phyloP scores from a whole-genome alignment of 1,284 basidiomycete genomes.

The Pseudozyma tsukubaensis region DNA sequence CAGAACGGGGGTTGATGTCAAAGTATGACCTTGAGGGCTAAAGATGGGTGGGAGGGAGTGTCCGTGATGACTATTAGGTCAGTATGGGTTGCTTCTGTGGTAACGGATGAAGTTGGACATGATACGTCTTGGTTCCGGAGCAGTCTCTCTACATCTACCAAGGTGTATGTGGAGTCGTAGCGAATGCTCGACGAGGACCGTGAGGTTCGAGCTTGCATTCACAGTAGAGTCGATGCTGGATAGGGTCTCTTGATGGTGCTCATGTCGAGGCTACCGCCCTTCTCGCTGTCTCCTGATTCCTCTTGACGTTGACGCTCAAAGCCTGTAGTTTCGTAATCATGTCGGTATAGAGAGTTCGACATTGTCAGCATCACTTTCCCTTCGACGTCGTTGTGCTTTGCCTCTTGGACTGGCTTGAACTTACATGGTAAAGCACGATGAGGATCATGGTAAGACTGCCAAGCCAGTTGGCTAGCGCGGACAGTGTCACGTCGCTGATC shows the following conservation, averaged over 20 bases:
- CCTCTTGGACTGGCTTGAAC: constrained; percentile 12
- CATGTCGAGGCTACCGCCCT: constrained; percentile 23
- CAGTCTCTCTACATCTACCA: too few relatives aligned
- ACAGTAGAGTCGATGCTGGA: too few relatives aligned
- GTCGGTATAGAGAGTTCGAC: not conserved
- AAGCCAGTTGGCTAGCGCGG: constrained; percentile 64
- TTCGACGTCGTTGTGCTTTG: not conserved
- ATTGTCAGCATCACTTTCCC: not conserved
- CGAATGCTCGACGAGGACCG: too few relatives aligned
- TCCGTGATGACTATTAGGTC: constrained; percentile 1
- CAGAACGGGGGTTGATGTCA: not conserved
- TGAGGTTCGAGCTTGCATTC: too few relatives aligned
- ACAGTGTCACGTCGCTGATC: constrained; percentile 64
- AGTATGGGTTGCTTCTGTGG: too few relatives aligned
- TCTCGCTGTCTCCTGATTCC: constrained; percentile 40
- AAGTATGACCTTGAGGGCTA: not conserved
- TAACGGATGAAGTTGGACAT: too few relatives aligned
- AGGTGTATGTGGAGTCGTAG: too few relatives aligned
- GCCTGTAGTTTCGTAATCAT: constrained; percentile 15
- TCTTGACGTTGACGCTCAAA: constrained; percentile 47
- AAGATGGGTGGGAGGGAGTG: constrained; percentile 2
- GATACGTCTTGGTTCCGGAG: too few relatives aligned
- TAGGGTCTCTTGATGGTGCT: too few relatives aligned
- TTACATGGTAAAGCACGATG: constrained; percentile 63
- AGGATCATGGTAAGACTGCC: constrained; percentile 63